Base-by-base conservation (phyloP, 306 rosid species). In the Gastrolobium villosum region DNA sequence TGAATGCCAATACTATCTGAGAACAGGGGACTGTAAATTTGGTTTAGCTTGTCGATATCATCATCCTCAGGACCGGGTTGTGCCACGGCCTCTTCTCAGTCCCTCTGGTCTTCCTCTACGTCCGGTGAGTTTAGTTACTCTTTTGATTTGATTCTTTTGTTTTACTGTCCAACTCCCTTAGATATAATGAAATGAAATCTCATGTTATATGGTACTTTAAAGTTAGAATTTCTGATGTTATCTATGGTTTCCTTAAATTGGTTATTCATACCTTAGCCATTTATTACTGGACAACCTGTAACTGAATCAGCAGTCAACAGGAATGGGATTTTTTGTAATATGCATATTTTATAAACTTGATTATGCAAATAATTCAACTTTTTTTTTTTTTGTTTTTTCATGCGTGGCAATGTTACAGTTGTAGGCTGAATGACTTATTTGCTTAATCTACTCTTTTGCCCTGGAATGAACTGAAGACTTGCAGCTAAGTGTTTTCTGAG, bases 1-100 rank as follows among this genome's bases (percentile, higher is more conserved):
- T 45, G 92, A 90, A 76, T 93, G 97, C 85, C 92, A 84, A 70
- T 90, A 91, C 72, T 93, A 84, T 70, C 69, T 93, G 72, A 93
- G 86, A 88, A 93, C 97, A 0, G 98, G 98, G 84, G 95, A 91
- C 76, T 93, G 97, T 80, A 93, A 93, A 84, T 93, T 71, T 75
- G 97, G 98, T 60, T 75, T 86, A 55, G 81, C 92, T 35, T 93
- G 98, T 86, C 90, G 98, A 61, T 93, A 39, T 81, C 92, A 93
- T 84, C 98, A 93, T 83, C 97, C 98, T 45, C 86, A 72, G 26
- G 95, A 93, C 30, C 87, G 61, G 60, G 74, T 70, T 44, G 73
- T 70, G 65, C 77, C 90, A 44, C 80, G 80, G 54, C 87, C 93
- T 73, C 84, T 83, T 78, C 98, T 91, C 63, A 91, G 88, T 72